phyloP scores from a whole-genome alignment of 2,329 filamentous ascomycete species.

The Phaeoacremonium minimum region DNA sequence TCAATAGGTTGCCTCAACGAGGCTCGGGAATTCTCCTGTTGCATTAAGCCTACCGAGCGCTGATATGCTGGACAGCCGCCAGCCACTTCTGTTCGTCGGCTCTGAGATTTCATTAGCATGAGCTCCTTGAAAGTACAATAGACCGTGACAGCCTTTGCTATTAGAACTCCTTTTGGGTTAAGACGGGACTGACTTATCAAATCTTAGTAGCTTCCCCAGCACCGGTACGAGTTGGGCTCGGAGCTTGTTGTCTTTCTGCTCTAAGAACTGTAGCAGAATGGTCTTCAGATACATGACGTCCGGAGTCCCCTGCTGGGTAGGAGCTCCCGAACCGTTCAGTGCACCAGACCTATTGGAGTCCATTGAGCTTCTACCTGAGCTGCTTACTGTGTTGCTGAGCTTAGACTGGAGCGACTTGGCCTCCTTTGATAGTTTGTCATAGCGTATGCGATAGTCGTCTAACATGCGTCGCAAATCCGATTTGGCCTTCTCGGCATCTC shows the following conservation, averaged over 20 bases:
- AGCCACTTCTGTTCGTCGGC: conserved; percentile 83
- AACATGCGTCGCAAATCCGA: conserved; percentile 69
- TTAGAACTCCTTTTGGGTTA: no score
- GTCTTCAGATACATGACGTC: conserved; percentile 73
- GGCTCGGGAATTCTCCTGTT: no score
- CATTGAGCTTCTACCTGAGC: conserved; percentile 35
- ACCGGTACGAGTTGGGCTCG: conserved; percentile 75
- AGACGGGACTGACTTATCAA: conserved; percentile 67
- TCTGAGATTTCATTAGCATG: conserved; percentile 21
- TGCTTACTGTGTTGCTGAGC: conserved; percentile 25
- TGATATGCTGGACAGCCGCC: conserved; percentile 61
- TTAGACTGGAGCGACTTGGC: conserved; percentile 48
- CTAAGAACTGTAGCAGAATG: conserved; percentile 74
- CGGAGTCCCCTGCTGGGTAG: conserved; percentile 19
- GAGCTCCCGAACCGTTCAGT: conserved; percentile 11
- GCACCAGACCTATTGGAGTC: conserved; percentile 41
- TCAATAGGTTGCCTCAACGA: no score
- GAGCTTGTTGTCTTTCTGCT: conserved; percentile 74
- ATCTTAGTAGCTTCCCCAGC: conserved; percentile 69
- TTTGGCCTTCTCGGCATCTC: conserved; percentile 80
- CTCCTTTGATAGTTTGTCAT: conserved; percentile 76
- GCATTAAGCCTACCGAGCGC: conserved; percentile 25
- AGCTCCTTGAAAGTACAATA: no score
- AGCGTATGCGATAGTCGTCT: conserved; percentile 71
- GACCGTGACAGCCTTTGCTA: no score